Evolutionary conservation across 106 monocot genomes (phyloP), one percentile per base, ranked within the genome.

Genomic region (Vanilla planifolia): DNA sequence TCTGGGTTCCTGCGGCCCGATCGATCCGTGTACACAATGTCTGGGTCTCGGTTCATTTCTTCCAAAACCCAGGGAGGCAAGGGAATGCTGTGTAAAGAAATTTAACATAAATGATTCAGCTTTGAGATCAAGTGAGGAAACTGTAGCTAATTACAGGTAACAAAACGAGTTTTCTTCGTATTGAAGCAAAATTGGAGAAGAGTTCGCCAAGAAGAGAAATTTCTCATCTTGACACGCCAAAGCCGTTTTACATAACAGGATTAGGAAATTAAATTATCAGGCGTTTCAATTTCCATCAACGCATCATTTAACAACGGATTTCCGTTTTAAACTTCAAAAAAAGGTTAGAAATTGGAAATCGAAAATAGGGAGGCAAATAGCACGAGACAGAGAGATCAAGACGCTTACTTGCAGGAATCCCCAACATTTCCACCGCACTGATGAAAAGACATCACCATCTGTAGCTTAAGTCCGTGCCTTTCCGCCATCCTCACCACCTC

Each of bases 381-480:
- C 13, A 8, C 10, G 34, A 17, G 55, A 17, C 16, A 33, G 25
- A 55, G 17, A 55, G 32, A n/a, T 27, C 5, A 2, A 11, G 57
- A 36, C 7, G 39, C 6, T 2, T 67, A 92, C 92, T 73, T 84
- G 92, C 86, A 92, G 51, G 83, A 84, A 71, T 93, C 92, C 1
- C 92, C 92, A 35, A 93, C 92, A 42, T 93, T 93, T 17, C 88
- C 93, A 1, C 93, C 88, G 36, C 88, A 88, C 74, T 85, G 88
- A 60, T 93, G 93, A 59, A 93, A 93, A 24, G 79, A 82, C 88
- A 93, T 85, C 68, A 93, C 93, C 74, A 77, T 74, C 81, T 88
- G 93, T 33, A 93, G 28, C 74, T 85, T 78, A 17, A 88, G 61
- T 0, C 88, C 88, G 32, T 78, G 57, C 25, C 60, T 51, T 47